These are phyloP conservation scores for Neurospora crassa DNA, from an alignment of 2,329 filamentous ascomycete species.

Conservation along the genomic window DNA sequence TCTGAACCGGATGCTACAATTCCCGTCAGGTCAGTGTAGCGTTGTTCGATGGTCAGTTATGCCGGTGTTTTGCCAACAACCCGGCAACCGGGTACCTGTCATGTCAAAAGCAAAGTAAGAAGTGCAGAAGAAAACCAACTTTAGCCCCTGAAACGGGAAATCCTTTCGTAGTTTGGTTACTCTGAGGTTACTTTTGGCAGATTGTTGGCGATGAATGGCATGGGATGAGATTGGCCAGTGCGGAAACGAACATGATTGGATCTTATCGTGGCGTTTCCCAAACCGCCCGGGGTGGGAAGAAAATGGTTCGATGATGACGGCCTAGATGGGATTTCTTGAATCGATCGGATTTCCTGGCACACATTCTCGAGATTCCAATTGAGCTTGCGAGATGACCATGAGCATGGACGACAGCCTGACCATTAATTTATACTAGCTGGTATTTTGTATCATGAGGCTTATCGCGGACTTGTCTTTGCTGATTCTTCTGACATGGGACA, in stretches of 20 bases:
- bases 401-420: not conserved
- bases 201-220: not conserved
- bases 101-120: not conserved
- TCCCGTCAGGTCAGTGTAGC: not conserved
- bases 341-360: not conserved
- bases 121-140: not conserved
- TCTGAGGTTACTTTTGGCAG: not conserved
- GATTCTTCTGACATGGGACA: not conserved
- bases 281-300: not conserved
- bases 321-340: not conserved
- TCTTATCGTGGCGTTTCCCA: not conserved
- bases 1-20: not conserved
- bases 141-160: not conserved
- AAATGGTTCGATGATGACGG: not conserved
- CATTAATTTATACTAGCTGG: not conserved
- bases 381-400: not conserved
- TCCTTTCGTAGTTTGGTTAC: not conserved
- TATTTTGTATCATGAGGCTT: not conserved
- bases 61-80: not conserved
- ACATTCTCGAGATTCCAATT: not conserved
- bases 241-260: not conserved
- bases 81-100: not conserved
- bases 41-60: not conserved
- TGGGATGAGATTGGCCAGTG: not conserved
- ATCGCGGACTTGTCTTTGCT: not conserved